phyloP scores from a whole-genome alignment of 176 grass and related monocot species.

The Oryza glaberrima region DNA sequence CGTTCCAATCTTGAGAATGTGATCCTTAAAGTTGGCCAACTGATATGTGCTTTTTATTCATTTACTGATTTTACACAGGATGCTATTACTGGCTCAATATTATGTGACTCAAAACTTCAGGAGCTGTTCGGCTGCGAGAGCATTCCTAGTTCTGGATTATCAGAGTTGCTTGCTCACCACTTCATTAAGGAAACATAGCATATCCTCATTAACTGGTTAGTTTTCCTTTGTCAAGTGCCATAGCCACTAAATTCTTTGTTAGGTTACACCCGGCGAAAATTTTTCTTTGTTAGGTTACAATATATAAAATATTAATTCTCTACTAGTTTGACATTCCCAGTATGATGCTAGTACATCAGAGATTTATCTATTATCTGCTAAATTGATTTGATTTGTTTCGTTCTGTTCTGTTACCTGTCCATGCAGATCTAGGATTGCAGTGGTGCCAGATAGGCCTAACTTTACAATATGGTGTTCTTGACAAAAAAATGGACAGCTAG shows the following conservation, averaged over 20 bases:
- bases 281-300: background rate
- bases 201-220: slow-evolving; percentile 73
- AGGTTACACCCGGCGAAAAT: background rate
- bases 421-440: slow-evolving; percentile 60
- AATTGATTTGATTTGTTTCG: background rate
- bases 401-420: background rate
- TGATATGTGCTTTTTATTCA: background rate
- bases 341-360: background rate
- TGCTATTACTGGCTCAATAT: slow-evolving; percentile 55
- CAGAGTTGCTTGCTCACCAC: slow-evolving; percentile 72
- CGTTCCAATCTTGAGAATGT: background rate
- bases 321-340: background rate
- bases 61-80: slow-evolving; percentile 62
- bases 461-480: slow-evolving; percentile 61
- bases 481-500: slow-evolving; percentile 62
- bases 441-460: slow-evolving; percentile 69
- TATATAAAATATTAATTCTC: background rate
- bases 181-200: slow-evolving; percentile 78
- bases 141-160: slow-evolving; percentile 65
- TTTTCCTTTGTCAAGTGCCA: background rate
- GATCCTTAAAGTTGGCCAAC: background rate
- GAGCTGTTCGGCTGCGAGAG: slow-evolving; percentile 83
- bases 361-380: background rate
- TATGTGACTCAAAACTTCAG: slow-evolving; percentile 90
- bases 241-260: background rate